These are phyloP conservation scores for Cryoendolithus antarcticus DNA, from an alignment of 2,329 filamentous ascomycete genomes.

Conservation along the genomic window DNA sequence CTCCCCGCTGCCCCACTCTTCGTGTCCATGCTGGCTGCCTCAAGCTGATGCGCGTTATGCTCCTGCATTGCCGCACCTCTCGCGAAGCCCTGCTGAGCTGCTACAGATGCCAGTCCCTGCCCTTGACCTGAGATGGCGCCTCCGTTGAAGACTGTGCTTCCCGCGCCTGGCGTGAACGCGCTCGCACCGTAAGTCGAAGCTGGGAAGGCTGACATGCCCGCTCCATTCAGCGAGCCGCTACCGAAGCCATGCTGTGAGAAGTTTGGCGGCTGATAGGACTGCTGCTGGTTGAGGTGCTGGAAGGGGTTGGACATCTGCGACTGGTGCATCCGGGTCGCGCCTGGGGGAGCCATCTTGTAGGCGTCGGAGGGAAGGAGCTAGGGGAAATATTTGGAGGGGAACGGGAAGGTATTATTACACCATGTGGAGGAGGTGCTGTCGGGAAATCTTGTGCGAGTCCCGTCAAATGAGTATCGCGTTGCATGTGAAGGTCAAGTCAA, in stretches of 20 bases:
- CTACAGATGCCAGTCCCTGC: conserved; percentile 73
- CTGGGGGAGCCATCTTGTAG: conserved; percentile 45
- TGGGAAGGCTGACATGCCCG: conserved; percentile 25
- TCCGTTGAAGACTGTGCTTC: conserved; percentile 18
- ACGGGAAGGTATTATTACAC: too few species aligned
- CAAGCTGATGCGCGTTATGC: conserved; percentile 30
- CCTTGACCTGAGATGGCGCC: conserved; percentile 20
- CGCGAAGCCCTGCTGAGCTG: conserved; percentile 75
- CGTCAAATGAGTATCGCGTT: too few species aligned
- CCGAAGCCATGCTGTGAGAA: conserved; percentile 25
- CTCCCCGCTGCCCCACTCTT: conserved; percentile 56
- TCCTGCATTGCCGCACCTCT: conserved; percentile 51
- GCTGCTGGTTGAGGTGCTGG: conserved; percentile 40
- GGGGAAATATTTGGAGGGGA: too few species aligned
- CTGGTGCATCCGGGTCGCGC: conserved; percentile 45
- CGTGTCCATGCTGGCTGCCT: conserved; percentile 27
- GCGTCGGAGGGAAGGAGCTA: neutral
- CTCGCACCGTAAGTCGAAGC: conserved; percentile 16
- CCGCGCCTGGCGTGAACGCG: conserved; percentile 19
- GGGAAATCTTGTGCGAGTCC: too few species aligned
- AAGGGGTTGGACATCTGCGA: conserved; percentile 49
- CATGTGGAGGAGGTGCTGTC: too few species aligned
- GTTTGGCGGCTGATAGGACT: conserved; percentile 24
- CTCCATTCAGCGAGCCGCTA: conserved; percentile 27
- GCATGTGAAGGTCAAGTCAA: too few species aligned